phyloP scores from a whole-genome alignment of 306 rosid genomes.

The Cucurbita argyrosperma region DNA sequence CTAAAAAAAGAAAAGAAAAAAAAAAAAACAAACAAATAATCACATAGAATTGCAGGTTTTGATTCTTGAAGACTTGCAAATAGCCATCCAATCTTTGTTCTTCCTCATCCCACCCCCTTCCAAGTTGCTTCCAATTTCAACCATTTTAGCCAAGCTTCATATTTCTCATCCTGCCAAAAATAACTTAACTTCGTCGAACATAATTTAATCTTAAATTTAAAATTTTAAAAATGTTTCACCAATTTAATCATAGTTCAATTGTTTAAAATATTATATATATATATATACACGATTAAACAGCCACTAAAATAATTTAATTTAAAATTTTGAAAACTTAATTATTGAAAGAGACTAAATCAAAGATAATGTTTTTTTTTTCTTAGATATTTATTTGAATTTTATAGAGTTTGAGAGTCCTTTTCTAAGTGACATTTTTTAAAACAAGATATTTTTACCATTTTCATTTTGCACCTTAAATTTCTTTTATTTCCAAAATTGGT shows the following conservation, averaged over 20 bases:
- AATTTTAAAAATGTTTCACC: too few species aligned
- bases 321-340: too few species aligned
- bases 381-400: not conserved
- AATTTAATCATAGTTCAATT: too few species aligned
- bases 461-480: not conserved
- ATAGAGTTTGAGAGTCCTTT: not conserved
- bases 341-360: too few species aligned
- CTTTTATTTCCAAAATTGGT: not conserved
- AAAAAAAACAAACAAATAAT: too few species aligned
- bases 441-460: not conserved
- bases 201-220: too few species aligned
- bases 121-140: not conserved
- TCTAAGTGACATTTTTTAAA: not conserved
- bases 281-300: too few species aligned
- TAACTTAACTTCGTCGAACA: not conserved
- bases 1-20: not conserved
- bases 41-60: too few species aligned
- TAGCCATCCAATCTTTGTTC: not conserved
- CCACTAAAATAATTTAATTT: too few species aligned
- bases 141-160: constrained; percentile 38
- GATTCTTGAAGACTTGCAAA: not conserved
- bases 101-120: not conserved
- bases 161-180: constrained; percentile 58
- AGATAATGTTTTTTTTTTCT: not conserved
- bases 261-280: too few species aligned